Conservation (phyloP, 2,329 filamentous ascomycete species). For the Didymosphaeria variabile region DNA sequence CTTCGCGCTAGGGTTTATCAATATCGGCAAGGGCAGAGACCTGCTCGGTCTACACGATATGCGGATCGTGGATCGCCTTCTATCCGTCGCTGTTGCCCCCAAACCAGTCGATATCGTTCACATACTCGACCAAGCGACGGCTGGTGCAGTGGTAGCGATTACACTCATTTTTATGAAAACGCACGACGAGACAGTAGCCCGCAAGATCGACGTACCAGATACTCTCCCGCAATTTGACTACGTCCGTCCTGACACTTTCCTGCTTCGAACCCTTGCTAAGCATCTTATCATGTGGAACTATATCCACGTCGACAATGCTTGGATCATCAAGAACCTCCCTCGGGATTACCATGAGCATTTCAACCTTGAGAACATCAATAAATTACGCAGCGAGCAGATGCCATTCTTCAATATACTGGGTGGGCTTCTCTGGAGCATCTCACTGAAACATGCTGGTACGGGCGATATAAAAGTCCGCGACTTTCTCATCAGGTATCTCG, state of each 20-base stretch:
- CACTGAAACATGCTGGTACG: conserved; percentile 58
- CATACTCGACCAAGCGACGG: conserved; percentile 88
- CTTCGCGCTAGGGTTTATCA: conserved; percentile 92
- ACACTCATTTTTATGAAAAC: conserved; percentile 98
- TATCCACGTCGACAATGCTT: conserved; percentile 76
- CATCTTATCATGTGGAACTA: conserved; percentile 93
- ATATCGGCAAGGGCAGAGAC: conserved; percentile 88
- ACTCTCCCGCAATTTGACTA: conserved; percentile 94
- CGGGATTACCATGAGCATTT: conserved; percentile 70
- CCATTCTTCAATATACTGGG: conserved; percentile 93
- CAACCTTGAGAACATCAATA: conserved; percentile 66
- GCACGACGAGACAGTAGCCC: conserved; percentile 83
- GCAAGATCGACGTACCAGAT: conserved; percentile 92
- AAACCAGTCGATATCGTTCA: conserved; percentile 94
- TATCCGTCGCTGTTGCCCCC: conserved; percentile 84
- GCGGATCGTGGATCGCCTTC: conserved; percentile 86
- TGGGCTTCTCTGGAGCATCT: conserved; percentile 79
- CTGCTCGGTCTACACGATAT: conserved; percentile 92
- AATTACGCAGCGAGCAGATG: conserved; percentile 81
- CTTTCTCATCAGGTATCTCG: conserved; percentile 82
- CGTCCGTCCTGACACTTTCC: conserved; percentile 88
- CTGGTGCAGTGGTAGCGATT: conserved; percentile 90
- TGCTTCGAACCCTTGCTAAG: conserved; percentile 86
- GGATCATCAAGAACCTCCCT: conserved; percentile 80
- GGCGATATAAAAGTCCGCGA: conserved; percentile 75